These are phyloP conservation scores for Colletotrichum salicis DNA, from an alignment of 2,329 filamentous ascomycete genomes.

Conservation along the genomic window DNA sequence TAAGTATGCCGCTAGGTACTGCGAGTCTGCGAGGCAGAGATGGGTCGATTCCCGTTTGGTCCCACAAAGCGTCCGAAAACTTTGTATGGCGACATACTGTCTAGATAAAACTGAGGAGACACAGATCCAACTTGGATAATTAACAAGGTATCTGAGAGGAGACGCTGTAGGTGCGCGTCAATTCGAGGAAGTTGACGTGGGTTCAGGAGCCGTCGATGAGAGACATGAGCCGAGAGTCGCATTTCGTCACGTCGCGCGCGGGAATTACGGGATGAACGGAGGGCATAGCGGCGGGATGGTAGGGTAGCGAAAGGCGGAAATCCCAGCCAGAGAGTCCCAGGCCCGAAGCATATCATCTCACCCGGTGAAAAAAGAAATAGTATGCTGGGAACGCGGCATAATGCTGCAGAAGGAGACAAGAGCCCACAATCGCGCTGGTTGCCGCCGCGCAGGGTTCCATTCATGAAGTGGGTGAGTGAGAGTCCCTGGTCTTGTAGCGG, in stretches of 20 bases:
- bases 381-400: neutral
- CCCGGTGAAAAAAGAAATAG: constrained; percentile 8
- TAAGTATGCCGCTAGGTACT: constrained; percentile 10
- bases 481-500: neutral
- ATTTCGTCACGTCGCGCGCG: constrained; percentile 27
- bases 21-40: constrained; percentile 20
- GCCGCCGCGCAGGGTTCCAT: constrained; percentile 12
- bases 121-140: too few species aligned
- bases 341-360: constrained; percentile 20
- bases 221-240: neutral
- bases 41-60: constrained; percentile 2
- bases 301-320: constrained; percentile 4
- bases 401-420: constrained; percentile 20
- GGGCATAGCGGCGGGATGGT: neutral
- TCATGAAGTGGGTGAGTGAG: neutral
- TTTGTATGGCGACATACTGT: constrained; percentile 20
- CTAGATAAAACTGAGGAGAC: constrained; percentile 12
- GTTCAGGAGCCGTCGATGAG: neutral
- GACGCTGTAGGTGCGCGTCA: neutral
- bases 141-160: too few species aligned
- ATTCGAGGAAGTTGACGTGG: neutral
- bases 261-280: constrained; percentile 32
- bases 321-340: constrained; percentile 7
- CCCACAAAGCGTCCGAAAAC: constrained; percentile 25
- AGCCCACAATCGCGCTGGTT: neutral